These are phyloP conservation scores for Puccinia hordei DNA, from an alignment of 1,284 basidiomycete species.

Conservation along the genomic window DNA sequence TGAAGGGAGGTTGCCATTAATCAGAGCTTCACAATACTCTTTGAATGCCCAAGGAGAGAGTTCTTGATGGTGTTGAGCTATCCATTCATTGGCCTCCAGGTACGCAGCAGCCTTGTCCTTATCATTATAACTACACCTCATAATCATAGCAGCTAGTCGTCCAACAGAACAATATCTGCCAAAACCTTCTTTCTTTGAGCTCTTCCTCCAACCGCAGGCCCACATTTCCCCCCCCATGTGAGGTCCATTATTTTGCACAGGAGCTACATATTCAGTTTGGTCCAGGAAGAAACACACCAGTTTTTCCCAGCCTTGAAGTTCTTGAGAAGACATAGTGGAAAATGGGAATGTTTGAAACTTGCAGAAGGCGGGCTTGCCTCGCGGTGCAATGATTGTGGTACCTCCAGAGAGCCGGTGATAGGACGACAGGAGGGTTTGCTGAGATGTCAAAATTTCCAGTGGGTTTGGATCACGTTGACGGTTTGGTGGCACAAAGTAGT, in stretches of 20 bases:
- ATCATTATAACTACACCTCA: not conserved
- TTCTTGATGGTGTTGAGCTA: not conserved
- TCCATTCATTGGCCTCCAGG: not conserved
- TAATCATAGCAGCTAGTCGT: not conserved
- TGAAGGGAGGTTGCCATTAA: not conserved
- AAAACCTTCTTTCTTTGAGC: not conserved
- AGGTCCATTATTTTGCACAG: not conserved
- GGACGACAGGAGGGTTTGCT: not conserved
- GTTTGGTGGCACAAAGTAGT: not conserved
- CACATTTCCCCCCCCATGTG: not conserved
- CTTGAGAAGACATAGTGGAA: not conserved
- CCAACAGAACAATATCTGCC: not conserved
- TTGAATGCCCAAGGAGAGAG: not conserved
- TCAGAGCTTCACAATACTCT: not conserved
- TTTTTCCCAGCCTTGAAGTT: slow-evolving; percentile 5
- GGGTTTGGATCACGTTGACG: not conserved
- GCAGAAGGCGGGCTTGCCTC: not conserved
- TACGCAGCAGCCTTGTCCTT: not conserved
- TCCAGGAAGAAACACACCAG: not conserved
- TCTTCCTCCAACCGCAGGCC: slow-evolving; percentile 1
- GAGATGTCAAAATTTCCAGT: not conserved
- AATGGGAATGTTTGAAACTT: not conserved
- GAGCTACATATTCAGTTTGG: not conserved
- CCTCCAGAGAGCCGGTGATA: not conserved
- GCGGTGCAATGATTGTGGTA: slow-evolving; percentile 2